These are phyloP conservation scores for Phaeophleospora eucalypticola DNA, from an alignment of 2,329 filamentous ascomycete genomes.

Conservation along the genomic window DNA sequence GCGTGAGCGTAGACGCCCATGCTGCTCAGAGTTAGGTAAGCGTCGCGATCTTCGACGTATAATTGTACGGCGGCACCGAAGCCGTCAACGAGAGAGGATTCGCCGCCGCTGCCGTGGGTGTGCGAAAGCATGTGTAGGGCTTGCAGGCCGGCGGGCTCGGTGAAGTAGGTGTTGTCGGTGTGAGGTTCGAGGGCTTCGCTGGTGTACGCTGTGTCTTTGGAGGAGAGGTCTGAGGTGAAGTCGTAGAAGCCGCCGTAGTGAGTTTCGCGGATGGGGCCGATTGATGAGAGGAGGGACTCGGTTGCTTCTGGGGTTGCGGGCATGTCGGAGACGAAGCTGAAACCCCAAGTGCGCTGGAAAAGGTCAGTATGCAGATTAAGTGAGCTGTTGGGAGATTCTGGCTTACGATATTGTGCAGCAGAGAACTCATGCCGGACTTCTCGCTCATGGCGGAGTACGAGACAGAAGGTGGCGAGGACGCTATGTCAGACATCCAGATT, in stretches of 20 bases:
- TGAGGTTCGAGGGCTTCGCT: slow-evolving; percentile 77
- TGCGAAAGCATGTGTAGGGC: slow-evolving; percentile 89
- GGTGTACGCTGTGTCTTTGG: slow-evolving; percentile 68
- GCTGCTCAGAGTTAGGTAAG: slow-evolving; percentile 56
- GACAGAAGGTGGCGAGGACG: slow-evolving; percentile 24
- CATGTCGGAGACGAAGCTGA: slow-evolving; percentile 70
- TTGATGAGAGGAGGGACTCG: slow-evolving; percentile 68
- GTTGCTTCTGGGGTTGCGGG: slow-evolving; percentile 69
- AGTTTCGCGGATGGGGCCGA: slow-evolving; percentile 82
- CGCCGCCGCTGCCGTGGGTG: slow-evolving; percentile 64
- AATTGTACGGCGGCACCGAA: slow-evolving; percentile 68
- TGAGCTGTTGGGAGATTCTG: background rate
- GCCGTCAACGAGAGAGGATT: slow-evolving; percentile 79
- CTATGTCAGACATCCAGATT: slow-evolving; percentile 27
- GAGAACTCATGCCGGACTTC: slow-evolving; percentile 18
- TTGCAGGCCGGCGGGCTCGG: slow-evolving; percentile 84
- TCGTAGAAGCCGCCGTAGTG: slow-evolving; percentile 89
- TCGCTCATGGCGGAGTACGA: slow-evolving; percentile 17
- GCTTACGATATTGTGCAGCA: background rate
- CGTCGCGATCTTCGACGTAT: slow-evolving; percentile 47
- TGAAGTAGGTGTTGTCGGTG: slow-evolving; percentile 95
- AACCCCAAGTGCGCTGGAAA: slow-evolving; percentile 63
- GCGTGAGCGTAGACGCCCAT: slow-evolving; percentile 71
- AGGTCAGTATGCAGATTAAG: slow-evolving; percentile 1
- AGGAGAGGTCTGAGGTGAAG: slow-evolving; percentile 82